Evolutionary conservation across 2,329 filamentous ascomycete species (phyloP).

Genomic region (Colletotrichum truncatum): DNA sequence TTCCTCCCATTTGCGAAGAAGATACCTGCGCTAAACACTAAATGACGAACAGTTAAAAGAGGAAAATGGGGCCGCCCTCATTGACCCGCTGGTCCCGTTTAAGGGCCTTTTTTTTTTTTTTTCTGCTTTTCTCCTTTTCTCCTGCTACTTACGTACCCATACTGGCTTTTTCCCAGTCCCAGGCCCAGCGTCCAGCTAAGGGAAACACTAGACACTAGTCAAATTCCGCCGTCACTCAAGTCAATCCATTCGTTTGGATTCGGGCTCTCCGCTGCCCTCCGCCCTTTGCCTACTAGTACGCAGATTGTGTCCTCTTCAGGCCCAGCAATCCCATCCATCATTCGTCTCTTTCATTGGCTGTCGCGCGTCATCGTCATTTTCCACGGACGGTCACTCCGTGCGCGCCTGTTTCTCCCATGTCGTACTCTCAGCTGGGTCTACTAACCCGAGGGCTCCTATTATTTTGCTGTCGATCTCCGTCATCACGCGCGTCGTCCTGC

Average conservation of each 20-base stretch:
- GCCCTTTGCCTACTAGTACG: not conserved
- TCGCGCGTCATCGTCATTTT: constrained; percentile 2
- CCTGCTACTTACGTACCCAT: too few relatives aligned
- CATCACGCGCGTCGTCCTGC: not conserved
- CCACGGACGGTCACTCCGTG: constrained; percentile 15
- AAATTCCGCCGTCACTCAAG: not conserved
- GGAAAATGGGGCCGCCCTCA: not conserved
- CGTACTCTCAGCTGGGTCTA: not conserved
- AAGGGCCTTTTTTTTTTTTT: not conserved
- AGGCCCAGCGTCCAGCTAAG: not conserved
- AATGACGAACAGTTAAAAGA: constrained; percentile 11
- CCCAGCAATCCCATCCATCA: not conserved
- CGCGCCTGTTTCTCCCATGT: not conserved
- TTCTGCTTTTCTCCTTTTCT: not conserved
- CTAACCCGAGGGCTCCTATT: not conserved
- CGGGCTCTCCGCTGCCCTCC: not conserved
- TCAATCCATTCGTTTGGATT: constrained; percentile 15
- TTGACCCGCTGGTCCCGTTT: constrained; percentile 5
- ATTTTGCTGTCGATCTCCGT: not conserved
- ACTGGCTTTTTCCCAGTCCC: too few relatives aligned
- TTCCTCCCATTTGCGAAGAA: not conserved
- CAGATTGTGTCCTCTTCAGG: too few relatives aligned
- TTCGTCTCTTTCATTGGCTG: constrained; percentile 3
- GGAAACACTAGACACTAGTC: not conserved
- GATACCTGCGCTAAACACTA: constrained; percentile 1